Evolutionary conservation across 2,329 filamentous ascomycete genomes (phyloP).

Genomic region (Blumeria graminis): DNA sequence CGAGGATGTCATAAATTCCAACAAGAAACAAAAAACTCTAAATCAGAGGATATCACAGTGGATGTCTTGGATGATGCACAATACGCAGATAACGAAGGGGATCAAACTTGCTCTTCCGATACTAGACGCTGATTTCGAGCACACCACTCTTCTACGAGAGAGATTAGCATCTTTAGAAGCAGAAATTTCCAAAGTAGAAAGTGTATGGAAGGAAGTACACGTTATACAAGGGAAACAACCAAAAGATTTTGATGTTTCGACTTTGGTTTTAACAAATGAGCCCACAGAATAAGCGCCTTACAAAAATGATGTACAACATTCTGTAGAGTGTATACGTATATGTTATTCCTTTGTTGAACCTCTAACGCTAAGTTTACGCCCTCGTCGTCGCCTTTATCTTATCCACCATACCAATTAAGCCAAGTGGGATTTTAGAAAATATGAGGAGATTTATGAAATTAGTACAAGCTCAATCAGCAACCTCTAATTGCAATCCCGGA

Average conservation of each 20-base stretch:
- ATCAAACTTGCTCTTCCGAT: slow-evolving; percentile 15
- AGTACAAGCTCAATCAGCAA: too few species aligned
- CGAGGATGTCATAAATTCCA: not conserved
- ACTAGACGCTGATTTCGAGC: not conserved
- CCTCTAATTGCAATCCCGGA: too few species aligned
- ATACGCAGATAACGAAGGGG: slow-evolving; percentile 18
- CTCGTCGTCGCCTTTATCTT: too few species aligned
- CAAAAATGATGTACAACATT: too few species aligned
- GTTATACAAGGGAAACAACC: not conserved
- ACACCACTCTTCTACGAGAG: not conserved
- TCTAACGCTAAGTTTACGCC: too few species aligned
- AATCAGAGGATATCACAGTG: not conserved
- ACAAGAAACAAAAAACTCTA: not conserved
- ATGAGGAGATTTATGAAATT: too few species aligned
- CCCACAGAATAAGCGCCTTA: too few species aligned
- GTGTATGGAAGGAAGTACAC: not conserved
- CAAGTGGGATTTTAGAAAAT: too few species aligned
- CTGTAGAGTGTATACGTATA: too few species aligned
- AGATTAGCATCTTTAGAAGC: not conserved
- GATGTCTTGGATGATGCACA: not conserved
- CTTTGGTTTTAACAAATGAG: too few species aligned
- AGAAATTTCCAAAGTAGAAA: not conserved
- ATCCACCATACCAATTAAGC: too few species aligned
- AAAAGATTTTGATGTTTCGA: not conserved
- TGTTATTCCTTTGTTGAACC: too few species aligned